Evolutionary conservation across 805 yeast species (phyloP).

Genomic region (Blastobotrys peoriensis): DNA sequence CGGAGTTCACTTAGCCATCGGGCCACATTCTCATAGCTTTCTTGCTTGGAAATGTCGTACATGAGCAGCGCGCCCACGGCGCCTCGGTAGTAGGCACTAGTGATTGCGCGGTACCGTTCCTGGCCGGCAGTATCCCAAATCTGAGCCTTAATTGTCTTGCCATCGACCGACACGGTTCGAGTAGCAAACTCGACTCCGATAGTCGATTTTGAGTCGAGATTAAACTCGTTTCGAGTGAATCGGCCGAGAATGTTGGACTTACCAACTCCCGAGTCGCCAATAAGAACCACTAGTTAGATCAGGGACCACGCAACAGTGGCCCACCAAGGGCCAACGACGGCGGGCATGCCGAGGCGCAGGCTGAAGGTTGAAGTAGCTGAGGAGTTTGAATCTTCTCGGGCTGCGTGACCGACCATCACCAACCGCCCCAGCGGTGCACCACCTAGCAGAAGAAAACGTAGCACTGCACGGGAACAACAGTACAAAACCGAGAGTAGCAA

Average conservation of each 20-base stretch:
- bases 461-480: too few relatives aligned
- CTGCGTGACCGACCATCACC: too few relatives aligned
- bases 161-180: slow-evolving; percentile 88
- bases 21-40: slow-evolving; percentile 81
- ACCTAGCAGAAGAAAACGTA: too few relatives aligned
- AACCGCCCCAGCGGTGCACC: too few relatives aligned
- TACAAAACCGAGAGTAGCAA: too few relatives aligned
- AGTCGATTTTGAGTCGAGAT: slow-evolving; percentile 87
- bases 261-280: slow-evolving; percentile 97
- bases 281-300: slow-evolving; percentile 79
- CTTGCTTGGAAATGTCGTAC: slow-evolving; percentile 93
- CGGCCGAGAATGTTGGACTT: slow-evolving; percentile 89
- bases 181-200: slow-evolving; percentile 99
- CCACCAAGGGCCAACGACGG: neutral
- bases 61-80: slow-evolving; percentile 97
- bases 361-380: neutral
- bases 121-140: slow-evolving; percentile 99
- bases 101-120: slow-evolving; percentile 96
- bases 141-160: slow-evolving; percentile 93
- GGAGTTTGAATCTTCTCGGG: too few relatives aligned
- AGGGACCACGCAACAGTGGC: neutral
- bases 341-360: neutral
- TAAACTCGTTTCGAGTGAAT: slow-evolving; percentile 93
- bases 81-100: slow-evolving; percentile 95
- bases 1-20: slow-evolving; percentile 91